Evolutionary conservation across 2,329 filamentous ascomycete genomes (phyloP).

Genomic region (Colletotrichum tanaceti): DNA sequence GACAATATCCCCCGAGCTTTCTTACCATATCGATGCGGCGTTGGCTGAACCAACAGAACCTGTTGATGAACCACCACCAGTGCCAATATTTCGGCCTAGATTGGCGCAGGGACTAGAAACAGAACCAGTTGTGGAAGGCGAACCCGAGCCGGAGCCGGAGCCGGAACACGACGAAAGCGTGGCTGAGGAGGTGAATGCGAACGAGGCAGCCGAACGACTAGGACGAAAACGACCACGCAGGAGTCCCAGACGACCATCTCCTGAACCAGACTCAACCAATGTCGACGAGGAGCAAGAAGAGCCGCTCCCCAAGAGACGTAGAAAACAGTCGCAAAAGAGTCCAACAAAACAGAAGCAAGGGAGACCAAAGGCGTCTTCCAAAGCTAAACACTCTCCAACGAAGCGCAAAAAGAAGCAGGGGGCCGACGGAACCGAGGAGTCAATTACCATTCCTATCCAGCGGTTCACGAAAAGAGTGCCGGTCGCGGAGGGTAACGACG

Average conservation of each 20-base stretch:
- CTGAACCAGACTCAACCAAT: conserved; percentile 54
- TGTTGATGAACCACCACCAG: not conserved
- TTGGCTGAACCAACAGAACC: not conserved
- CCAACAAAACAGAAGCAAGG: conserved; percentile 57
- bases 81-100: not conserved
- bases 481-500: conserved; percentile 54
- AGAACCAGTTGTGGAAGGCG: conserved; percentile 15
- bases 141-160: not conserved
- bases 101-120: conserved; percentile 8
- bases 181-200: conserved; percentile 58
- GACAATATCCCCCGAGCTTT: conserved; percentile 37
- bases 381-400: conserved; percentile 43
- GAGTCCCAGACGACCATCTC: conserved; percentile 53
- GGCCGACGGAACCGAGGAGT: conserved; percentile 35
- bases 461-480: conserved; percentile 65
- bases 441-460: conserved; percentile 69
- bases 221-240: conserved; percentile 58
- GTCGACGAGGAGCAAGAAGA: conserved; percentile 46
- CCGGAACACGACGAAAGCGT: conserved; percentile 42
- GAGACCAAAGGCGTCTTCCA: conserved; percentile 29
- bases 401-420: conserved; percentile 41
- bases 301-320: conserved; percentile 53
- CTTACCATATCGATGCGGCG: conserved; percentile 7
- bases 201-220: conserved; percentile 56
- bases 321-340: conserved; percentile 52